Base-by-base conservation (phyloP, 1,284 basidiomycete genomes). In the Sutorius eximius region DNA sequence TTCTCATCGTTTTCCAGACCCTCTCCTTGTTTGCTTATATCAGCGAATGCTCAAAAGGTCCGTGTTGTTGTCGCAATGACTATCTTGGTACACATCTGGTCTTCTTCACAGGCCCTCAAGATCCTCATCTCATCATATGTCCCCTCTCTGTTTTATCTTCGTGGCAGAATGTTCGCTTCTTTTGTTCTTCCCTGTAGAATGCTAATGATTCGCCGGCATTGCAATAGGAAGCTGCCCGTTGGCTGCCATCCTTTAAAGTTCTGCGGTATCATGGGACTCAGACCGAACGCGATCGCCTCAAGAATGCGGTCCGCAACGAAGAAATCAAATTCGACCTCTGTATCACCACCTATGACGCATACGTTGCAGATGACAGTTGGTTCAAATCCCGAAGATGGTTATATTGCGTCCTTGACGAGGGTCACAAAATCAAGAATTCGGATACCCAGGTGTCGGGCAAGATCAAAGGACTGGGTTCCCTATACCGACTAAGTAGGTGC, bases 341-440 rank as follows among this genome's bases (percentile, higher is more conserved):
- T 58, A 58, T 86, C 34, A 82, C 83, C 29, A 86, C 83, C 5
- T 86, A 86, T 58, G 85, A 86, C 20, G 61, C 71, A 1, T 83
- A 76, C 53, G 74, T 71, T 36, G 63, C 73, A 8, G 80, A 83
- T 43, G 72, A 82, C 42, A 46, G 53, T 2, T 86, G 83, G 83
- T 79, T 86, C 68, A 85, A 85, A 68, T 69, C 68, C 9, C 73
- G 73, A 27, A 71, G 77, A 13, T 86, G 82, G 82, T 75, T 68
- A 18, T 83, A 82, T 53, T 78, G 79, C 56, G 80, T 85, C 15
- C 74, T 85, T 15, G 82, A 85, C 51, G 82, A 85, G 64, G 83
- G 83, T 0, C 83, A 86, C 66, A 78, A 72, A 59, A 82, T 86
- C 63, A 86, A 85, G 63, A 84, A 83, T 55, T 61, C 75, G 1